Percentiles rank a stretch among this genome's conserved stretches.
phyloP scores from a whole-genome alignment of 108 stramenopile species.

The Nitzschia putrida region DNA sequence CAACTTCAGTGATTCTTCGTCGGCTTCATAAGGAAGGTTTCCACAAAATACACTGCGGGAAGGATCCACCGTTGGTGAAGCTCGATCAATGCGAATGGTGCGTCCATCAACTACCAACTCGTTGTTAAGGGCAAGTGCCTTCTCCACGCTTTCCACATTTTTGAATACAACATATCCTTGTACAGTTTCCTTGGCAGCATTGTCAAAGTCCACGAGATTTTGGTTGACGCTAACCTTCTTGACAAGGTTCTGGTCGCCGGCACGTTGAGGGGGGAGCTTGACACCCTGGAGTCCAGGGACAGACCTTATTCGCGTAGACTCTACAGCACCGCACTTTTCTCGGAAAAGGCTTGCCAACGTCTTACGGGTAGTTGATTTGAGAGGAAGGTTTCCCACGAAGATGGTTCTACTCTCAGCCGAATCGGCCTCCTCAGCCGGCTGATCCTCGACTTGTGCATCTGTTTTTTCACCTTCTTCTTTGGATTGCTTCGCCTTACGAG shows the following conservation, averaged over 20 bases:
- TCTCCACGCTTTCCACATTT: conserved; percentile 48
- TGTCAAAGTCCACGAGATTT: conserved; percentile 42
- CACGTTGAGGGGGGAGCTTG: conserved; percentile 68
- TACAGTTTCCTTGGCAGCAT: conserved; percentile 33
- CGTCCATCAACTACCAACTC: conserved; percentile 26
- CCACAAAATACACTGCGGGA: conserved; percentile 77
- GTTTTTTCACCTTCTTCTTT: background rate
- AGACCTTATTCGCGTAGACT: conserved; percentile 60
- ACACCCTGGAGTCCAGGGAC: conserved; percentile 66
- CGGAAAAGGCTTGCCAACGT: conserved; percentile 59
- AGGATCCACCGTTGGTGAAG: conserved; percentile 52
- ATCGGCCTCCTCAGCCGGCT: conserved; percentile 3
- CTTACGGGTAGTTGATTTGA: conserved; percentile 55
- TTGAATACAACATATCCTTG: conserved; percentile 84
- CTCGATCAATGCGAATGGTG: conserved; percentile 54
- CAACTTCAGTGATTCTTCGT: conserved; percentile 62
- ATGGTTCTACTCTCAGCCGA: conserved; percentile 60
- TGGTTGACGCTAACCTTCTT: conserved; percentile 76
- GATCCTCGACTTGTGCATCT: conserved; percentile 6
- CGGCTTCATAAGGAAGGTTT: conserved; percentile 71
- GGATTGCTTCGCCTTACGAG: conserved; percentile 20
- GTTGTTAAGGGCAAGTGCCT: conserved; percentile 75
- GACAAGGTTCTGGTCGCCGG: conserved; percentile 73
- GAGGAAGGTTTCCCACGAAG: conserved; percentile 83
- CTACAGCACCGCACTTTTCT: conserved; percentile 54